Conservation (phyloP, 2,329 filamentous ascomycete species). For the Aspergillus awamori region DNA sequence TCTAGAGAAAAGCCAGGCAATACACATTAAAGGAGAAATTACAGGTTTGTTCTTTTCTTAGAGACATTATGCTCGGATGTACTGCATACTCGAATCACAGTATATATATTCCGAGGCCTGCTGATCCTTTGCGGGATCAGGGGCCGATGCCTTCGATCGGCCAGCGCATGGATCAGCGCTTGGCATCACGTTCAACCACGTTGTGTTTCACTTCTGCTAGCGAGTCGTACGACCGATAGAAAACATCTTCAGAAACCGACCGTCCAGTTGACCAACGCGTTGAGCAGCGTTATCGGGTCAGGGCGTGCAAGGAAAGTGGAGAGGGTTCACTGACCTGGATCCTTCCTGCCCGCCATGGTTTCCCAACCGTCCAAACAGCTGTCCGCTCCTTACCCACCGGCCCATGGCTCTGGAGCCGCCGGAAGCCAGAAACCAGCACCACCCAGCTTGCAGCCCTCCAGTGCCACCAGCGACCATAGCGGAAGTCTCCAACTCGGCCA, state of each 20-base stretch:
- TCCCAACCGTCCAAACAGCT: conserved; percentile 18
- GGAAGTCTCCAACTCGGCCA: background rate
- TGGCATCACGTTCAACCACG: conserved; percentile 1
- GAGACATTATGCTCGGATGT: background rate
- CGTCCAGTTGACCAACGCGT: background rate
- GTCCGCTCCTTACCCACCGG: conserved; percentile 27
- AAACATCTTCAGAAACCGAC: conserved; percentile 1
- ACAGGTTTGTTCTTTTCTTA: background rate
- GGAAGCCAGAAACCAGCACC: conserved; percentile 17
- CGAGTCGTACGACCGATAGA: background rate
- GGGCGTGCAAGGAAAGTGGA: background rate
- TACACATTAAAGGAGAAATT: background rate
- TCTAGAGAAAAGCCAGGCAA: background rate
- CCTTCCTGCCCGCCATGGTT: conserved; percentile 17
- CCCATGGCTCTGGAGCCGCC: conserved; percentile 27
- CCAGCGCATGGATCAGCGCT: conserved; percentile 1
- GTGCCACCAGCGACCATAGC: conserved; percentile 11
- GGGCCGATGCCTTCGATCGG: background rate
- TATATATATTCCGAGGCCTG: background rate
- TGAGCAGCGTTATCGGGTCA: background rate
- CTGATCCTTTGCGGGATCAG: background rate
- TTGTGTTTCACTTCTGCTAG: background rate
- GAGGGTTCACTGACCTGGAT: background rate
- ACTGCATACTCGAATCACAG: background rate
- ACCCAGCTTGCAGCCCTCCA: conserved; percentile 18